Evolutionary conservation across 768 basidiomycete species (phyloP), one percentile per base, ranked within the genome.

Genomic region (Lentinula guzmanii): DNA sequence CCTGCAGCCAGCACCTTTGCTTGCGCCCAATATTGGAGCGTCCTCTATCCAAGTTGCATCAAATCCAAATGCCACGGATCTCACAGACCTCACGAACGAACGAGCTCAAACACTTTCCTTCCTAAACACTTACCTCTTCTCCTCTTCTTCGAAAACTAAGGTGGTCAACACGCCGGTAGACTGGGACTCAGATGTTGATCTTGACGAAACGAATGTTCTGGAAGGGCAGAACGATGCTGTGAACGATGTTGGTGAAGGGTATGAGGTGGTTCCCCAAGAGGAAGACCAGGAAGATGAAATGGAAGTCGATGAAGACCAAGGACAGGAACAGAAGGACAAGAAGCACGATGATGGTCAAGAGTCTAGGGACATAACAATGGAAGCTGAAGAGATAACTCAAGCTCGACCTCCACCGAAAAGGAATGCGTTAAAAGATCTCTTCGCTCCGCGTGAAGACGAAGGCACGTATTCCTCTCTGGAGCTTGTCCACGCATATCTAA

Each of bases 391-490:
- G 3, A 10, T 13, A 42, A 37, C 62, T 24, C 24, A 55, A 34
- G 10, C 62, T 37, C 31, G 64, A 31, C 54, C 56, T 50, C 50
- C 51, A 13, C 61, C 34, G 15, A 52, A n/a, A 45, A 60, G 39
- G 53, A 69, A 66, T 7, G 83, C 77, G 34, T 76, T 93, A 21
- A 90, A 90, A 67, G 87, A 90, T 64, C 74, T 93, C 5, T 92
- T 93, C 65, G 85, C 85, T 16, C 87, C 89, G 0, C 78, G 77
- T 21, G 85, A 86, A 64, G 85, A 86, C 61, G 82, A 86, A 68
- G 82, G 89, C 87, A 65, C n/a, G 76, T 8, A 51, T n/a, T 58
- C 52, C 42, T 57, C 9, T 11, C 28, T 1, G 16, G 10, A 9
- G 1, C 37, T 43, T 16, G 15, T n/a, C 42, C n/a, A 43, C n/a